A percentile compares a stretch with the other conserved stretches of the same genome.
Conservation (phyloP, 352 stramenopile genomes). For the Aphanomyces cochlioides region DNA sequence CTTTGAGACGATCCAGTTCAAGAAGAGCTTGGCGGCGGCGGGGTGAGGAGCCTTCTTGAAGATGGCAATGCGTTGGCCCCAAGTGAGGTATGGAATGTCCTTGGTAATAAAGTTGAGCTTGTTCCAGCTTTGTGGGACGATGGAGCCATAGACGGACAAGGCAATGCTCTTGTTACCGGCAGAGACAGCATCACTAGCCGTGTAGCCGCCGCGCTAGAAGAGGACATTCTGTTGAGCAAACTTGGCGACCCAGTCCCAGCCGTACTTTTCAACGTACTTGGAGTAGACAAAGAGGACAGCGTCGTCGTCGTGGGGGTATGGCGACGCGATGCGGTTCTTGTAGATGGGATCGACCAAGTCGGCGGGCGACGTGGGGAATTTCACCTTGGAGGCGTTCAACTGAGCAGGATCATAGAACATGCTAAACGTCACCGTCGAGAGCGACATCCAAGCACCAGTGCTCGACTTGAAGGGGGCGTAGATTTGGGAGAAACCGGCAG, state of each 20-base stretch:
- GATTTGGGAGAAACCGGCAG: constrained; percentile 49
- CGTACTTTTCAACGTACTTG: constrained; percentile 49
- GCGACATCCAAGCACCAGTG: constrained; percentile 39
- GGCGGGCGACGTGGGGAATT: constrained; percentile 31
- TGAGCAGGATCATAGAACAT: constrained; percentile 39
- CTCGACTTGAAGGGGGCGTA: constrained; percentile 43
- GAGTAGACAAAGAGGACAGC: constrained; percentile 48
- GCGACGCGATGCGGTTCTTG: constrained; percentile 41
- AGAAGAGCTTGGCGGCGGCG: constrained; percentile 51
- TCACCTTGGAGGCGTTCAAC: constrained; percentile 18
- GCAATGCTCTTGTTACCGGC: no score
- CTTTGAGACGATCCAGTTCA: constrained; percentile 51
- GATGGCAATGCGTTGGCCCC: constrained; percentile 41
- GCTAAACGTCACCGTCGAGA: no score
- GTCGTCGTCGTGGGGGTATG: constrained; percentile 52
- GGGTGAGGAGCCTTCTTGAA: constrained; percentile 23
- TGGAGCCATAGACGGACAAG: no score
- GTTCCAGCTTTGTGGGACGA: no score
- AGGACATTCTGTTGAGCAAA: constrained; percentile 39
- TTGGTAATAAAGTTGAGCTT: constrained; percentile 39
- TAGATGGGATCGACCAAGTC: constrained; percentile 42
- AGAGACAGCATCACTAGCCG: no score
- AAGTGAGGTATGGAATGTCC: constrained; percentile 41
- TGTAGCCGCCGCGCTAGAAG: background rate
- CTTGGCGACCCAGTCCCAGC: constrained; percentile 49